A percentile compares a stretch with the other conserved stretches of the same genome.
phyloP scores from a whole-genome alignment of 73 alveolate genomes.

The Paramecium bursaria region DNA sequence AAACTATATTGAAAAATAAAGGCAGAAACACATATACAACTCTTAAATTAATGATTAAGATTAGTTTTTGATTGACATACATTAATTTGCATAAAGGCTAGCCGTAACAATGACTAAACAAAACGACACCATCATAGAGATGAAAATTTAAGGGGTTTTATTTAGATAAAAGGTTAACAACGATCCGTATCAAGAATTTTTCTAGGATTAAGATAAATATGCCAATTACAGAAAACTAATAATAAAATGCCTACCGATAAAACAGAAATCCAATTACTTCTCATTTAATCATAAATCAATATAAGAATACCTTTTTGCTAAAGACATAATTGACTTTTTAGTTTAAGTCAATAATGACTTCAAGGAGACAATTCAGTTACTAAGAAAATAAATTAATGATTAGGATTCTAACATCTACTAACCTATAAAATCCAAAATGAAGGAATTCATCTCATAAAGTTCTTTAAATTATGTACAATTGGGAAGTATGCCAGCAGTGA shows the following conservation, averaged over 20 bases:
- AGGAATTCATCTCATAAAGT: too few relatives aligned
- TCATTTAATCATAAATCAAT: slow-evolving; percentile 52
- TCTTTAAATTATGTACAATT: too few relatives aligned
- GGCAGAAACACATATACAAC: not conserved
- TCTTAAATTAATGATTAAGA: not conserved
- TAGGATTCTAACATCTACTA: too few relatives aligned
- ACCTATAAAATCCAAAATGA: too few relatives aligned
- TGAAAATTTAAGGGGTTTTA: not conserved
- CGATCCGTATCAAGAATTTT: slow-evolving; percentile 3
- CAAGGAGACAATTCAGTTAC: not conserved
- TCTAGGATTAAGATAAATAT: not conserved
- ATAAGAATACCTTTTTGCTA: slow-evolving; percentile 18
- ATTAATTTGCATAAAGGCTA: not conserved
- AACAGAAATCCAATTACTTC: not conserved
- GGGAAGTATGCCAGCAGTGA: too few relatives aligned
- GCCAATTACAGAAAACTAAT: not conserved
- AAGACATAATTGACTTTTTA: not conserved
- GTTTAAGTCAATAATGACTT: too few relatives aligned
- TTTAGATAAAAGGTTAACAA: not conserved
- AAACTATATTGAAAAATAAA: slow-evolving; percentile 4
- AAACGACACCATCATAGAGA: not conserved
- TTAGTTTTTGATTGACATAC: not conserved
- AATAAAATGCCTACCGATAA: slow-evolving; percentile 26
- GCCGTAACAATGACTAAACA: slow-evolving; percentile 14
- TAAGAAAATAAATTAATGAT: not conserved